These are phyloP conservation scores for Peterozyma xylosa DNA, from an alignment of 805 yeast species.

Conservation along the genomic window DNA sequence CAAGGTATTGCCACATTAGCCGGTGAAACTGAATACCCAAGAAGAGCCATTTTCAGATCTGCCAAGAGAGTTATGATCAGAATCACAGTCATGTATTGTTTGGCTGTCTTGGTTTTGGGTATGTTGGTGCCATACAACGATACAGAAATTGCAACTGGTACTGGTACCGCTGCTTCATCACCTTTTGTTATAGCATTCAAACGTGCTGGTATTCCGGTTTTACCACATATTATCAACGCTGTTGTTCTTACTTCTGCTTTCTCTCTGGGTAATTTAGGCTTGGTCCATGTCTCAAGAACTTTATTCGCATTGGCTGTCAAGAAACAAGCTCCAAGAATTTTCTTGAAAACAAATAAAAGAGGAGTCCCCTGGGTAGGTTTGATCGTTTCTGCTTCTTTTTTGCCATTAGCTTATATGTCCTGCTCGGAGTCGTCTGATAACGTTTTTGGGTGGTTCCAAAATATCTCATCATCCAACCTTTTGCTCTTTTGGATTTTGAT, in stretches of 20 bases:
- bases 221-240: constrained; percentile 30
- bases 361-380: constrained; percentile 19
- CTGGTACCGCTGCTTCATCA: constrained; percentile 21
- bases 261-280: constrained; percentile 70
- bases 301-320: constrained; percentile 66
- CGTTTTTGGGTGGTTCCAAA: constrained; percentile 28
- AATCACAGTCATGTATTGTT: constrained; percentile 21
- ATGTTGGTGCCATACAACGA: constrained; percentile 26
- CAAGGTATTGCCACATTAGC: constrained; percentile 19
- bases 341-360: constrained; percentile 27
- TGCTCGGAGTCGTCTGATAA: constrained; percentile 12
- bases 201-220: constrained; percentile 24
- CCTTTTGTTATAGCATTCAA: constrained; percentile 33
- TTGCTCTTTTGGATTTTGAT: constrained; percentile 24
- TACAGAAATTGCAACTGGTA: constrained; percentile 15
- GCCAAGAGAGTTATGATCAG: constrained; percentile 24
- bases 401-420: constrained; percentile 23
- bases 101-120: constrained; percentile 24
- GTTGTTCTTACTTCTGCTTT: constrained; percentile 31
- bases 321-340: constrained; percentile 66
- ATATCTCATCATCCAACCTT: constrained; percentile 21
- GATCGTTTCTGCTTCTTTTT: constrained; percentile 13
- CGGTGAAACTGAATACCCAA: constrained; percentile 27
- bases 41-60: constrained; percentile 23
- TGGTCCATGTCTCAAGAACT: constrained; percentile 69